Conservation (phyloP, 495 filamentous ascomycete genomes). For the Cenococcum geophilum region DNA sequence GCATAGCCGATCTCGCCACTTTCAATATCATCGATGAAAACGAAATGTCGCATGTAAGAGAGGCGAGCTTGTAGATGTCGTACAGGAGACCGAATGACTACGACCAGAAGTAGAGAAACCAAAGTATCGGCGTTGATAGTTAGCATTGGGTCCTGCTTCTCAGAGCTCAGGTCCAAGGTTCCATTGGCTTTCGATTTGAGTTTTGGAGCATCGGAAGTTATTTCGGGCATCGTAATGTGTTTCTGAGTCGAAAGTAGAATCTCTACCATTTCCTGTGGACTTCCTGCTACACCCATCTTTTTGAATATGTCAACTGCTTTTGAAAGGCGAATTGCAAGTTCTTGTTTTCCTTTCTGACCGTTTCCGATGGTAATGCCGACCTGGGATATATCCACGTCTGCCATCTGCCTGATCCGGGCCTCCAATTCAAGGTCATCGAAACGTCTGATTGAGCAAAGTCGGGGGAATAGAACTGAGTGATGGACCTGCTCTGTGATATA, state of each 20-base stretch:
- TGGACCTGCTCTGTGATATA: slow-evolving; percentile 94
- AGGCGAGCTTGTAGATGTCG: slow-evolving; percentile 82
- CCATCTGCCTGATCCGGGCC: slow-evolving; percentile 83
- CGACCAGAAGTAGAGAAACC: slow-evolving; percentile 83
- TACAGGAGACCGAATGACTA: slow-evolving; percentile 88
- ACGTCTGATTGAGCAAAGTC: slow-evolving; percentile 68
- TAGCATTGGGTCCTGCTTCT: slow-evolving; percentile 57
- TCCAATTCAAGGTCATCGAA: slow-evolving; percentile 88
- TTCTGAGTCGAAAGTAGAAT: slow-evolving; percentile 83
- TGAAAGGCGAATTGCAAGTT: slow-evolving; percentile 61
- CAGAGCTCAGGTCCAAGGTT: slow-evolving; percentile 43
- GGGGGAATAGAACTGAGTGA: slow-evolving; percentile 74
- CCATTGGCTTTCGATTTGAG: slow-evolving; percentile 26
- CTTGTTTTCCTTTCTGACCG: slow-evolving; percentile 62
- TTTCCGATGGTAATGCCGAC: slow-evolving; percentile 78
- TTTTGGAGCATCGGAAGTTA: slow-evolving; percentile 38
- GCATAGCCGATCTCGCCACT: slow-evolving; percentile 96
- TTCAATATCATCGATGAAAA: slow-evolving; percentile 95
- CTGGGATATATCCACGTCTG: slow-evolving; percentile 88
- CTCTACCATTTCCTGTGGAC: slow-evolving; percentile 92
- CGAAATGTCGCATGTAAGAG: slow-evolving; percentile 89
- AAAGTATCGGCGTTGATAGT: slow-evolving; percentile 95
- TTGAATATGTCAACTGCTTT: slow-evolving; percentile 84
- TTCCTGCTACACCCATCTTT: slow-evolving; percentile 74
- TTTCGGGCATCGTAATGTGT: slow-evolving; percentile 56